Base-by-base conservation (phyloP, 1,139 yeast species). In the Kodamaea ohmeri region DNA sequence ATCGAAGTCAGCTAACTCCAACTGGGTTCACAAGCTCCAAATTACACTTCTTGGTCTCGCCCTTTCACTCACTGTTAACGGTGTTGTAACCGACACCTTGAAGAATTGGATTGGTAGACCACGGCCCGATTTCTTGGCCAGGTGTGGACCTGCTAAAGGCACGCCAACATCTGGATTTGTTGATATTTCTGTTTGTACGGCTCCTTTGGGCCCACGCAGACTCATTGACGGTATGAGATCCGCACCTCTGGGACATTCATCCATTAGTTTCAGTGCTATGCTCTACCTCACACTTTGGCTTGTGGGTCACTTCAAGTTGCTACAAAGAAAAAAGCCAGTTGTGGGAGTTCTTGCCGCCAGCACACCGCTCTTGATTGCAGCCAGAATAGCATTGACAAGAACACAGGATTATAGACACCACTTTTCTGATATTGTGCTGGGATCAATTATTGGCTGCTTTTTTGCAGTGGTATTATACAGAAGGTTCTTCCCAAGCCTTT, bases 21-120 rank as follows among this genome's bases (percentile, higher is more conserved):
- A 44, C 20, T 40, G 44, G 41, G 33, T 50, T 4, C 60, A 72
- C 37, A 69, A 67, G 44, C 20, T 63, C 44, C 80, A 77, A 52
- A 56, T 76, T 8, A 71, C 83, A 1, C 40, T 77, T 0, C 49
- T 81, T 25, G 86, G 86, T 1, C 60, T 81, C 12, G 56, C 61
- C 20, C 60, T 80, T 9, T 63, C 83, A 0, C 60, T 78, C 46
- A 63, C 73, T n/a, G 58, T 49, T 24, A 37, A 43, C 27, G 62
- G 58, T 3, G 65, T 82, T 22, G 53, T 83, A 35, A 83, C 90
- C 2, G 87, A 83, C 53, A 67, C 78, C 20, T 56, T 83, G 39
- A 86, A 86, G 58, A 75, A 77, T 45, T 77, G 86, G 80, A 77
- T 86, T 27, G 92, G 89, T n/a, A 68, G 87, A 48, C 86, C 84